Percentiles rank a stretch among this genome's conserved stretches.
Conservation (phyloP, 2,329 filamentous ascomycete species). For the Aspergillus bombycis region DNA sequence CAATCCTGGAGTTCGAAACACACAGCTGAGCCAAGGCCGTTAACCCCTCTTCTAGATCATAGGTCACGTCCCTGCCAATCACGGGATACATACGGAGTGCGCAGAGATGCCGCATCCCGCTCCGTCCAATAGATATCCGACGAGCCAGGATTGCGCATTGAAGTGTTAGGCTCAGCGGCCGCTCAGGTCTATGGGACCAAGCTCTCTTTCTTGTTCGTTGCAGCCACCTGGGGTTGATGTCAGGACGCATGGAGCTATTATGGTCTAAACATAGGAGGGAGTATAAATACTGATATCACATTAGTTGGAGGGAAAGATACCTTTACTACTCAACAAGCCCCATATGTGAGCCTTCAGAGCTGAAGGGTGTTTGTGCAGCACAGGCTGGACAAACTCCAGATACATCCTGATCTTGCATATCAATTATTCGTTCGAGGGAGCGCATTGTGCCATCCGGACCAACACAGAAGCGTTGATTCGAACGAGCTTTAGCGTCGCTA, state of each 20-base stretch:
- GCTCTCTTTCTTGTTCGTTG: not conserved
- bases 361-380: not conserved
- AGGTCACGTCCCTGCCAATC: not conserved
- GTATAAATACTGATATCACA: not conserved
- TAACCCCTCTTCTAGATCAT: not conserved
- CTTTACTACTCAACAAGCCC: not conserved
- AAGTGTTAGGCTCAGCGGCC: not conserved
- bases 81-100: not conserved
- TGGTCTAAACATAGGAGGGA: not conserved
- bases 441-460: conserved; percentile 1
- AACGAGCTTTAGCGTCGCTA: not conserved
- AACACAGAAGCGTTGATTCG: not conserved
- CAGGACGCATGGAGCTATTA: not conserved
- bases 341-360: not conserved
- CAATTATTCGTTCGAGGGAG: conserved; percentile 1
- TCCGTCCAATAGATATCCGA: not conserved
- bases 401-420: not conserved
- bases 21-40: not conserved
- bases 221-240: not conserved
- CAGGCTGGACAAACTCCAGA: conserved; percentile 1
- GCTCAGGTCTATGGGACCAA: too few relatives aligned
- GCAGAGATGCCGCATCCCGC: not conserved
- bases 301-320: not conserved
- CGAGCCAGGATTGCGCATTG: not conserved
- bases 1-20: not conserved